Evolutionary conservation across 139 green algal genomes (phyloP).

Genomic region (Chlorella sp.): DNA sequence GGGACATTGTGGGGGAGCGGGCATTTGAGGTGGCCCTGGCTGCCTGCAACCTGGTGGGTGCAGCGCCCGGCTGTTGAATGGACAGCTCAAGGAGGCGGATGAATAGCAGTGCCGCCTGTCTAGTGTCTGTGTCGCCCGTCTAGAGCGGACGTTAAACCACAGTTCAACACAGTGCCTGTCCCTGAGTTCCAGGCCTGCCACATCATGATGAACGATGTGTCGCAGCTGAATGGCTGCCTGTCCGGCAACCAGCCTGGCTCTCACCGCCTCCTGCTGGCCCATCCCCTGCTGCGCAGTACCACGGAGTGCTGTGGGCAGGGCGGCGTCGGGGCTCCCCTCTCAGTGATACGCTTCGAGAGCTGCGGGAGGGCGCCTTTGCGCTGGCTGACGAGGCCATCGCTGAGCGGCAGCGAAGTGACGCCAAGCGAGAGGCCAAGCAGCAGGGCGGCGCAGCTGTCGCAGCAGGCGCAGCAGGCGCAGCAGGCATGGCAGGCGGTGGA

Average conservation of each 20-base stretch:
- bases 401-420: neutral
- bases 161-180: too few species aligned
- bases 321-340: neutral
- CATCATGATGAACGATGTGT: too few species aligned
- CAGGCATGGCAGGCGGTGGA: neutral
- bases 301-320: constrained; percentile 23
- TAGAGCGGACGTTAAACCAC: too few species aligned
- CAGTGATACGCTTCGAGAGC: neutral
- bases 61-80: too few species aligned
- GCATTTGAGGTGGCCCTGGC: constrained; percentile 29
- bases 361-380: constrained; percentile 9
- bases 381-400: constrained; percentile 11
- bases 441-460: neutral
- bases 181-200: too few species aligned
- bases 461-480: neutral
- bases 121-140: too few species aligned
- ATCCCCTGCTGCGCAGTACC: neutral
- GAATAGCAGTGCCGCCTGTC: too few species aligned
- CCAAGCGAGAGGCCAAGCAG: neutral
- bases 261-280: too few species aligned
- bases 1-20: constrained; percentile 23
- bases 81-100: too few species aligned
- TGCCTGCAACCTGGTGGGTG: constrained; percentile 19
- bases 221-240: too few species aligned
- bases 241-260: too few species aligned